Conservation (phyloP, 148 eudicot species). For the Rhododendron molle region DNA sequence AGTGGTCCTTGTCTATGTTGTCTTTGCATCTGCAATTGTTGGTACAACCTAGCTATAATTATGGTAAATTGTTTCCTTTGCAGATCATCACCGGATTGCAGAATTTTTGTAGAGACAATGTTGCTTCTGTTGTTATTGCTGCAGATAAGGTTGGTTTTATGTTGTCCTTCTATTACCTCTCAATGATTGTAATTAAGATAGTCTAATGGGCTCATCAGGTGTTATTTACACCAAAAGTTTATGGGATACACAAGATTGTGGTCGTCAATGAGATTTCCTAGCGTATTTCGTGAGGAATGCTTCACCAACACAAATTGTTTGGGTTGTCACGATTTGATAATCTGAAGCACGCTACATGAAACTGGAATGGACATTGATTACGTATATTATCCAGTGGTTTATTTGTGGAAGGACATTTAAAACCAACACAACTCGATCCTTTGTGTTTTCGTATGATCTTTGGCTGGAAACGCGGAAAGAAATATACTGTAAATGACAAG, state of each 20-base stretch:
- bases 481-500: not conserved
- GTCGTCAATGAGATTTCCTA: not conserved
- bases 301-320: not conserved
- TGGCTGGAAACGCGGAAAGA: not conserved
- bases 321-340: not conserved
- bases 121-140: slow-evolving; percentile 83
- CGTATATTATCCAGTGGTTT: not conserved
- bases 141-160: slow-evolving; percentile 71
- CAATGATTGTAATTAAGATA: not conserved
- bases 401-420: not conserved
- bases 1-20: not conserved
- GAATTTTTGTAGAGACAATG: slow-evolving; percentile 70
- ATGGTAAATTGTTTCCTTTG: slow-evolving; percentile 2
- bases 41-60: not conserved
- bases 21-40: not conserved
- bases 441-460: not conserved
- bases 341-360: not conserved
- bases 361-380: not conserved
- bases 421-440: not conserved
- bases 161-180: not conserved
- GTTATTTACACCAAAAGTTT: not conserved
- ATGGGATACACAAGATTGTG: not conserved
- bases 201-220: not conserved
- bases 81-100: slow-evolving; percentile 93
- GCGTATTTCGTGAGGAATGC: not conserved